A percentile compares a stretch with the other conserved stretches of the same genome.
These are phyloP conservation scores for Colletotrichum magnum DNA, from an alignment of 2,329 filamentous ascomycete species.

Conservation along the genomic window DNA sequence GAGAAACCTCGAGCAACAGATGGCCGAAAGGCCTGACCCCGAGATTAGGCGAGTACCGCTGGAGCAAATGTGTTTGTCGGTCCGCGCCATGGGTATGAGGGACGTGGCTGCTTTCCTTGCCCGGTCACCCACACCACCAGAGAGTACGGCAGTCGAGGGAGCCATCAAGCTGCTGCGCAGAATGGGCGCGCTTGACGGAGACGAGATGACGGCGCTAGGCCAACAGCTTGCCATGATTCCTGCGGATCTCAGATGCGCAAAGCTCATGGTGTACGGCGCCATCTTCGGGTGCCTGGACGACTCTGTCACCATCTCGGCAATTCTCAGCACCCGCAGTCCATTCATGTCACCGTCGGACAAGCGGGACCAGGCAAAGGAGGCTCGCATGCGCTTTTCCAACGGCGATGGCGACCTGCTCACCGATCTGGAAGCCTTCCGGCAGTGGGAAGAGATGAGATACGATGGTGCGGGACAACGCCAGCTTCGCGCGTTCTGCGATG, in stretches of 20 bases:
- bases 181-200: conserved; percentile 90
- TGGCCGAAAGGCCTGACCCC: conserved; percentile 90
- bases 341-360: conserved; percentile 89
- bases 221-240: conserved; percentile 96
- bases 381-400: conserved; percentile 79
- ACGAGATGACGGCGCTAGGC: conserved; percentile 90
- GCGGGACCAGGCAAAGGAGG: conserved; percentile 84
- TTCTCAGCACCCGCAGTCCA: conserved; percentile 89
- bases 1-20: conserved; percentile 84
- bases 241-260: conserved; percentile 91
- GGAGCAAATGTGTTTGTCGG: conserved; percentile 93
- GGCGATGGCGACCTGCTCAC: conserved; percentile 91
- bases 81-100: conserved; percentile 92
- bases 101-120: conserved; percentile 87
- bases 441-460: conserved; percentile 80
- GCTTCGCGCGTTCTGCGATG: conserved; percentile 83
- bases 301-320: conserved; percentile 89
- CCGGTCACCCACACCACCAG: conserved; percentile 90
- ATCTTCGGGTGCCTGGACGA: conserved; percentile 94
- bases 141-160: conserved; percentile 86
- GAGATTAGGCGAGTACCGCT: conserved; percentile 94
- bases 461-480: conserved; percentile 73
- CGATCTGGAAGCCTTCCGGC: conserved; percentile 85
- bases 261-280: conserved; percentile 94
- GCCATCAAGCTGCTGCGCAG: conserved; percentile 83